Evolutionary conservation across 192 early-diverging fungal species (phyloP).

Genomic region (Dimargaris xerosporica): DNA sequence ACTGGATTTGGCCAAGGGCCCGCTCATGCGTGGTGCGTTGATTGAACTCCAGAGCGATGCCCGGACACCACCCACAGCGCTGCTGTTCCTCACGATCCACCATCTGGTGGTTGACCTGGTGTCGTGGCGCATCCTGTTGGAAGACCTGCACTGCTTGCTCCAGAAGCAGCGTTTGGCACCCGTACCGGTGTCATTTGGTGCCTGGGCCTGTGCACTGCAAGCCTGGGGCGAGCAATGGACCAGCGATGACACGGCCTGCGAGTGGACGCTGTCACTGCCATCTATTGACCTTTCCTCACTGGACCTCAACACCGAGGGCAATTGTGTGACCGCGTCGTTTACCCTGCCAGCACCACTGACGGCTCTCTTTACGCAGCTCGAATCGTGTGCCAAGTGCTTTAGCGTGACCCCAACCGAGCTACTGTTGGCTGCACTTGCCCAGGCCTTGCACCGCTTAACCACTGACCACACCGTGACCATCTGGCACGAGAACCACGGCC

Average conservation of each 20-base stretch:
- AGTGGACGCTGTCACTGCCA: background rate
- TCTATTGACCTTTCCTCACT: background rate
- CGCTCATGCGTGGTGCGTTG: background rate
- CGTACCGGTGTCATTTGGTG: conserved; percentile 12
- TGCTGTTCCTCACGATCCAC: conserved; percentile 15
- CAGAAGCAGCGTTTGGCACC: background rate
- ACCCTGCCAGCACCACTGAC: background rate
- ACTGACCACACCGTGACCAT: background rate
- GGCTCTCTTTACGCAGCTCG: background rate
- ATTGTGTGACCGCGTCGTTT: background rate
- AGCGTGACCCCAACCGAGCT: background rate
- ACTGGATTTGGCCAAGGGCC: background rate
- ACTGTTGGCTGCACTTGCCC: background rate
- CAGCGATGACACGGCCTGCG: background rate
- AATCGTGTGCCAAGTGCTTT: background rate
- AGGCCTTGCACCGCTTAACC: background rate
- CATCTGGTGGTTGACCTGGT: conserved; percentile 21
- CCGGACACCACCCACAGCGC: background rate
- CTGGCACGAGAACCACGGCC: background rate
- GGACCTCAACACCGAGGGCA: too few species aligned
- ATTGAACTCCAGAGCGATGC: conserved; percentile 1
- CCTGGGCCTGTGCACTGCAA: background rate
- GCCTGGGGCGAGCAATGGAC: background rate
- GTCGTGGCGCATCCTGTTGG: conserved; percentile 21
- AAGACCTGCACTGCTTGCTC: conserved; percentile 15